Base-by-base conservation (phyloP, 2,329 filamentous ascomycete species). In the Colletotrichum sp. region DNA sequence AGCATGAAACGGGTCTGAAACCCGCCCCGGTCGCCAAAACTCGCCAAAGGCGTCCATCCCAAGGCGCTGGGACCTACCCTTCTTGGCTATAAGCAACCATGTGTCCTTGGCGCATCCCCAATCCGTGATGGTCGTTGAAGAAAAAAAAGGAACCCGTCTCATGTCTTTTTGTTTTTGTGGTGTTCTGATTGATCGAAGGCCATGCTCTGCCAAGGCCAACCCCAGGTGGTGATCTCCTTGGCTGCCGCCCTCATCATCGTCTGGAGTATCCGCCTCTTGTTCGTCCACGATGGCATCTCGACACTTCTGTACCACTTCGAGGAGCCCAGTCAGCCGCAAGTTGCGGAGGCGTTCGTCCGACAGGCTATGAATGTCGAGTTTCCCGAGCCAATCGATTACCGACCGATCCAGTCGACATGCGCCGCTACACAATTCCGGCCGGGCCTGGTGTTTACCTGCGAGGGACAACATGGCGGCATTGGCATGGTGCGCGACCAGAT, bases 401-500 rank as follows among this genome's bases (percentile, higher is more conserved):
- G 75, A 30, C 82, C 84, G 1, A 82, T 87, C 12, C 80, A 77
- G 15, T 79, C 82, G 4, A 79, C 84, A 7, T 87, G 85, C 68
- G 78, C 79, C 2, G 79, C 80, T 16, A 80, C 77, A n/a, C 59
- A 78, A 2, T 86, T 85, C 76, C 83, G 84, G 16, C 76, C 79
- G 0, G 83, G 82, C 28, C 73, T 87, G 13, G 74, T 86, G 3
- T 87, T 86, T 68, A 85, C 79, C 34, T 86, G 85, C 78, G 84
- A 86, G 64, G 84, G 82, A 8, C 84, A 85, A 69, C 82, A 83
- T 36, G 85, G 85, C 44, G 85, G 84, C 30, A 81, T 86, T 63
- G 85, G 83, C 52, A 85, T 86, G 81, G 79, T 86, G 49, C 81
- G 85, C 32, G 85, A 85, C 72, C 84, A 85, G 76, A 85, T 87